A percentile compares a stretch with the other conserved stretches of the same genome.
These are phyloP conservation scores for Geosmithia putterillii DNA, from an alignment of 2,329 filamentous ascomycete species.

Conservation along the genomic window DNA sequence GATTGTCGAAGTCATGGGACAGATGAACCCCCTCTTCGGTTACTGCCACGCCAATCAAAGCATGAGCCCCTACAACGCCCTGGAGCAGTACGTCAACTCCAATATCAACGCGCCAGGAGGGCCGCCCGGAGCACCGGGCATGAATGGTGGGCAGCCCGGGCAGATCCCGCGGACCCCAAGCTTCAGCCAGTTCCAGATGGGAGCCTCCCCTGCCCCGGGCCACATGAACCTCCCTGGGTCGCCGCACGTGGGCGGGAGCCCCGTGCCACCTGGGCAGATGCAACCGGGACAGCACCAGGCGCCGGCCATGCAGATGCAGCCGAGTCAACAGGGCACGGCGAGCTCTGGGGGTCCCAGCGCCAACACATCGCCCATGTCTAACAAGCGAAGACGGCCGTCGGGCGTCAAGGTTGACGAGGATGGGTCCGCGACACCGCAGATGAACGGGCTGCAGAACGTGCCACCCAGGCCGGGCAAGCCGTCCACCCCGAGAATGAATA, in stretches of 20 bases:
- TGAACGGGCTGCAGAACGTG: slow-evolving; percentile 35
- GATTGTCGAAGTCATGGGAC: slow-evolving; percentile 54
- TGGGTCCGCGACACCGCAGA: slow-evolving; percentile 38
- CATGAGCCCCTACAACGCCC: slow-evolving; percentile 42
- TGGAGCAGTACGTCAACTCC: slow-evolving; percentile 45
- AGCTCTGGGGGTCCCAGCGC: slow-evolving; percentile 45
- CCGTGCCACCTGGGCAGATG: slow-evolving; percentile 44
- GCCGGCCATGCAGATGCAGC: slow-evolving; percentile 53
- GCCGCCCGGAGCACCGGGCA: slow-evolving; percentile 14
- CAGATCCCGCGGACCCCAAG: slow-evolving; percentile 39
- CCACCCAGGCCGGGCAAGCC: slow-evolving; percentile 38
- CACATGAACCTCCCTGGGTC: slow-evolving; percentile 51
- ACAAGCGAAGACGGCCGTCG: slow-evolving; percentile 45
- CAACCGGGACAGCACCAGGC: no score
- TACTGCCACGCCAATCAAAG: slow-evolving; percentile 43
- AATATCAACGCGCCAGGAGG: slow-evolving; percentile 21
- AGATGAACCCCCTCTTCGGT: slow-evolving; percentile 52
- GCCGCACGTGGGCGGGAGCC: slow-evolving; percentile 46
- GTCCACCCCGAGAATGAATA: slow-evolving; percentile 43
- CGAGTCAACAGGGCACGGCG: slow-evolving; percentile 56
- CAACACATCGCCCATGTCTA: slow-evolving; percentile 51
- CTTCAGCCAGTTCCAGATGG: slow-evolving; percentile 45
- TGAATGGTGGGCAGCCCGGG: slow-evolving; percentile 35
- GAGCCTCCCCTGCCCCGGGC: slow-evolving; percentile 45
- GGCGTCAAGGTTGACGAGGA: slow-evolving; percentile 47